Evolutionary conservation across 257 asterid genomes (phyloP), one percentile per base, ranked within the genome.

Genomic region (Nicotiana attenuata): DNA sequence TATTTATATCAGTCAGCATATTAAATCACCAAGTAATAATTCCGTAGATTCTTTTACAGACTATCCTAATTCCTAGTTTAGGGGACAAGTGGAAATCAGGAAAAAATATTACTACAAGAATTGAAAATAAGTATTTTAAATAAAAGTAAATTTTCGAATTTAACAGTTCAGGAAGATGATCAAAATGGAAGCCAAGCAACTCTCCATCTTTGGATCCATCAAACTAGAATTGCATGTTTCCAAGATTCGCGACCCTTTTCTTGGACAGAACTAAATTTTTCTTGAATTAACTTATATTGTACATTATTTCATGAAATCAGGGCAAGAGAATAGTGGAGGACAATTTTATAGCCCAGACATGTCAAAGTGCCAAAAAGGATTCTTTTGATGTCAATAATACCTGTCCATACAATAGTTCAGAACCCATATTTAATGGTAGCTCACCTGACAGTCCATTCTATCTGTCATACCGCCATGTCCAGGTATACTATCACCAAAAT

Each of bases 401-500:
- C 35, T 3, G 20, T 24, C 7, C 78, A 41, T 73, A 73, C 41
- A 22, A 20, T n/a, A 71, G 59, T 41, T 71, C 35, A 24, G 33
- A 45, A 71, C 35, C 78, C 61, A 47, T 47, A 47, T 24, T 73
- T 47, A 73, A 73, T 73, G 26, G 26, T 24, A 45, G 35, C 81
- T 86, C 73, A 96, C 99, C 97, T 96, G 99, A 85, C 99, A 96
- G 83, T 96, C 99, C 99, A 96, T 96, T 88, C 99, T 89, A 85
- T 96, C 99, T 0, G 98, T 96, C 83, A 96, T 93, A 78, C 99
- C 99, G 78, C 99, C 99, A 81, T 96, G 99, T 79, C 99, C 99
- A 56, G 99, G 99, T 82, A 96, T 96, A 88, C 99, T 96, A 85
- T 94, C 98, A 41, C 98, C 99, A 87, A 96, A 96, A 90, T 96